Evolutionary conservation across 2,329 filamentous ascomycete species (phyloP), one percentile per base, ranked within the genome.

Genomic region (Cladosporium oxysporum): DNA sequence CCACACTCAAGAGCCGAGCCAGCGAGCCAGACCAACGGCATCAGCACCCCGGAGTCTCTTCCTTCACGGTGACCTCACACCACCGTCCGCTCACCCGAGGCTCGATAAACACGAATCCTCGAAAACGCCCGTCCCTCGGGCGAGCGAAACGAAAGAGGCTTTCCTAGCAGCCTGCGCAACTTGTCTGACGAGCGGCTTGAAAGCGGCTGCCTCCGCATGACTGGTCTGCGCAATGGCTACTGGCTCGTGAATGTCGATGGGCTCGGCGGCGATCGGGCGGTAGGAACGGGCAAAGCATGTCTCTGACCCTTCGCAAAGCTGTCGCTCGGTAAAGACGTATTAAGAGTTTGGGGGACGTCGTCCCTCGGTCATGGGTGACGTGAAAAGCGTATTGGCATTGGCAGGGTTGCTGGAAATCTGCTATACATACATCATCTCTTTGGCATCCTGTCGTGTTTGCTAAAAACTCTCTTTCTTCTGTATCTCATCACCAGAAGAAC

Each of bases 41-140:
- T 29, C 52, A 11, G 52, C 33, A 35, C 52, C 28, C 28, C 52
- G 52, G 52, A 53, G 52, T 33, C 31, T 21, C 33, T 58, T 41
- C 55, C 31, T 58, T 58, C 29, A 21, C 33, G 23, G 35, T 63
- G 61, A 63, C 35, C 61, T 63, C 61, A 63, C 49, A 52, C 59
- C 49, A 58, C 58, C 53, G 62, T 72, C 70, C 70, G 37, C 68
- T 70, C 62, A 69, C 65, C 70, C 70, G 70, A 72, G 69, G 70
- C 68, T 62, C 33, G 52, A 55, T 18, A 33, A 11, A 10, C n/a
- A 47, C 26, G 28, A 55, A 55, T 33, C 26, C 52, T 29, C 26
- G 26, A 29, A 33, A 29, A 33, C 14, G 31, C 29, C 35, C 12
- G 21, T 33, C 47, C 59, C 61, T 63, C 61, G 61, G 61, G 61